phyloP scores from a whole-genome alignment of 176 grass and related monocot species.

The Aegilops tauschii region DNA sequence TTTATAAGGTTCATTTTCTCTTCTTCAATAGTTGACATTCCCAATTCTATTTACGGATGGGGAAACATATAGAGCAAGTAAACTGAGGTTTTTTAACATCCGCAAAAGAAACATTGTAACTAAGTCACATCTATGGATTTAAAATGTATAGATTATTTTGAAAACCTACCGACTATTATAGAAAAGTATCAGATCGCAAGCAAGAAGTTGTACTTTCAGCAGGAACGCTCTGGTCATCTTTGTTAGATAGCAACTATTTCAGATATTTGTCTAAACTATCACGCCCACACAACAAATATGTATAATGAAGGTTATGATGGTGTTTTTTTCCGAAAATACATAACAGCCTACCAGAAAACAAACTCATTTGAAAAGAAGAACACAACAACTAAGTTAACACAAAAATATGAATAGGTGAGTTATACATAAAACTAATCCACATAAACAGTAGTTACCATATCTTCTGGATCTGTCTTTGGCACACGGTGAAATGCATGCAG shows the following conservation, averaged over 20 bases:
- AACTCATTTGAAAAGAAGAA: background rate
- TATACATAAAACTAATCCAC: background rate
- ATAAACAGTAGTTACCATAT: conserved; percentile 48
- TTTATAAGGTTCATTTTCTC: background rate
- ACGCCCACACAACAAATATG: background rate
- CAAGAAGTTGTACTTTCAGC: background rate
- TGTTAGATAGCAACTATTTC: conserved; percentile 5
- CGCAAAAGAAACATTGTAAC: background rate
- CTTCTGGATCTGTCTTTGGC: conserved; percentile 55
- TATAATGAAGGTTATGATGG: background rate
- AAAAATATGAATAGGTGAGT: background rate
- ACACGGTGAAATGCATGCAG: conserved; percentile 62
- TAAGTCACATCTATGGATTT: background rate
- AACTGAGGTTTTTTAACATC: background rate
- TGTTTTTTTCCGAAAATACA: conserved; percentile 1
- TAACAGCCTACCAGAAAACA: background rate
- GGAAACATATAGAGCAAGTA: background rate
- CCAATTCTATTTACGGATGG: background rate
- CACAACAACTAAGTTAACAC: background rate
- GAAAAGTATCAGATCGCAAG: background rate
- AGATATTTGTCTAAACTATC: background rate
- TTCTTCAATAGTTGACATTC: background rate
- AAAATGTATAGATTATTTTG: background rate
- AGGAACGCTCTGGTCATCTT: background rate
- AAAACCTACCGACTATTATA: background rate